Evolutionary conservation across 768 basidiomycete genomes (phyloP), one percentile per base, ranked within the genome.

Genomic region (Dentipellis fragilis): DNA sequence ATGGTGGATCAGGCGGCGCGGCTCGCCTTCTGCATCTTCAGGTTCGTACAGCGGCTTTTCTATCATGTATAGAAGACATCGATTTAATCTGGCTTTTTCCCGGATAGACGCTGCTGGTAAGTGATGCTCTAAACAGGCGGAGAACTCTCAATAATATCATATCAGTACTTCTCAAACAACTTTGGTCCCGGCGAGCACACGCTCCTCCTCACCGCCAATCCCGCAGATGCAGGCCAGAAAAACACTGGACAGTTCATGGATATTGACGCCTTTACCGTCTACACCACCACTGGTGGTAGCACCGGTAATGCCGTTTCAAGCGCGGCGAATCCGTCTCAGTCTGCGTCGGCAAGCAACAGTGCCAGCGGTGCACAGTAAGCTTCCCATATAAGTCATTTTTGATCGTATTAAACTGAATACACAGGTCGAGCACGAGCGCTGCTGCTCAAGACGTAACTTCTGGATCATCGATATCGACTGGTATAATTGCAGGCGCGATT

Each of bases 111-210:
- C 53, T 66, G 40, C 54, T 68, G 50, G 66, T 66, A 39, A 40
- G 66, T 62, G 34, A 6, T 17, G 6, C 14, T 22, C 16, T 45
- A 2, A 35, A 10, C 52, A 59, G 23, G 34, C 49, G 40, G 21
- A 10, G 39, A 19, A 17, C 14, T 23, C 14, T 42, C 16, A 49
- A 36, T 56, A 45, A 56, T 46, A 47, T 39, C 40, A 48, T 2
- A 42, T 70, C 51, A 55, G 78, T 79, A 72, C 59, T 78, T 73
- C 60, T 65, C 65, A 19, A 72, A 68, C 58, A 67, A 69, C 54
- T 64, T 80, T 17, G 72, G 70, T 29, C 38, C 69, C 8, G 68
- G 69, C 10, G 59, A 65, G 36, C 79, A 80, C 58, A 68, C 63
- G 17, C 55, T 80, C 19, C 68, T 65, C 1, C 57, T 79, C 36